A percentile compares a stretch with the other conserved stretches of the same genome.
Evolutionary conservation across 768 basidiomycete species (phyloP).

Genomic region (button mushroom (Agaricus bisporus)): DNA sequence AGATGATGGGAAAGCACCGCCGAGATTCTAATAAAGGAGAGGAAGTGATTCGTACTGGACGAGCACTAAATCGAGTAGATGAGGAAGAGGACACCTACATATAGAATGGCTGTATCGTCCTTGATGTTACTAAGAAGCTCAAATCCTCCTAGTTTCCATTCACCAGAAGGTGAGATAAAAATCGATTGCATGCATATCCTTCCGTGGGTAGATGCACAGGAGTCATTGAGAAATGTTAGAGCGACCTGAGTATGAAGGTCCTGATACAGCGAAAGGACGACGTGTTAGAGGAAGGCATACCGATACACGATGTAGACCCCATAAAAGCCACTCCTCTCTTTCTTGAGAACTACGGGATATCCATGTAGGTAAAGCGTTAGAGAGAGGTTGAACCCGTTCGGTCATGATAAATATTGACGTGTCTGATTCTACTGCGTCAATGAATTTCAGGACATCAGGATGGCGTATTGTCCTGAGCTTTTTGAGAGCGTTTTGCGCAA

Average conservation of each 20-base stretch:
- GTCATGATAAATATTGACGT: constrained; percentile 88
- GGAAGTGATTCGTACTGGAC: background rate
- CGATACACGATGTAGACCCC: constrained; percentile 89
- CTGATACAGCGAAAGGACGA: background rate
- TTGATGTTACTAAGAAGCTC: constrained; percentile 82
- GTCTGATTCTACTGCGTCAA: constrained; percentile 91
- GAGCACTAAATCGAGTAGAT: background rate
- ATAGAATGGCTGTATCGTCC: constrained; percentile 73
- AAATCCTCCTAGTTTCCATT: constrained; percentile 96
- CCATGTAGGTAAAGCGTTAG: constrained; percentile 55
- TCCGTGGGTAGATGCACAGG: constrained; percentile 79
- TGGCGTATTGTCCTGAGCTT: constrained; percentile 90
- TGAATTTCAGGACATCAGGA: constrained; percentile 93
- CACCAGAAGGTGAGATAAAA: constrained; percentile 89
- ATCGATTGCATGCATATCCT: constrained; percentile 69
- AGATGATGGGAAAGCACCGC: constrained; percentile 58
- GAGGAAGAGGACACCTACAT: constrained; percentile 45
- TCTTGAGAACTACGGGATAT: constrained; percentile 54
- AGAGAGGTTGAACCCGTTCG: constrained; percentile 81
- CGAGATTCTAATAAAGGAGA: constrained; percentile 44
- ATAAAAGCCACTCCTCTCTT: constrained; percentile 84
- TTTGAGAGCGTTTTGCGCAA: constrained; percentile 86
- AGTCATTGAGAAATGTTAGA: constrained; percentile 83
- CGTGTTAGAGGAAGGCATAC: constrained; percentile 39
- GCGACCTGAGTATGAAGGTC: constrained; percentile 54